Conservation (phyloP, 176 grass and related monocot species). For the Themeda triandra region DNA sequence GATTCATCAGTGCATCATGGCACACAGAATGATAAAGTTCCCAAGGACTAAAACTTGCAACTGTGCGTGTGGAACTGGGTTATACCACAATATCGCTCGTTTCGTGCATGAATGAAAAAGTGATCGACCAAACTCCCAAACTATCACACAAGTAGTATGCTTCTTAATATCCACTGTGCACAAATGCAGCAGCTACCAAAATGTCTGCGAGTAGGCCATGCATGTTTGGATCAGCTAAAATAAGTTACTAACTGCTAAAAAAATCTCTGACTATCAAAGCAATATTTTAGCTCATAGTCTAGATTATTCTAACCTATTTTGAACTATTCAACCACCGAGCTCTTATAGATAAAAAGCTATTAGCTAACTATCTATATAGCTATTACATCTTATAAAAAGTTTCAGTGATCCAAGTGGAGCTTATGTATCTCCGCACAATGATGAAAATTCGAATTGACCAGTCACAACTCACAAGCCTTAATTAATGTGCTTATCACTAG, state of each 20-base stretch:
- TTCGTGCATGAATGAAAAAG: conserved; percentile 21
- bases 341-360: not conserved
- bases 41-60: not conserved
- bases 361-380: not conserved
- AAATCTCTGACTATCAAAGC: not conserved
- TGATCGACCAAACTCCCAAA: not conserved
- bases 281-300: not conserved
- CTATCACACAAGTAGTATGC: not conserved
- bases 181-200: not conserved
- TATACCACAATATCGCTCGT: not conserved
- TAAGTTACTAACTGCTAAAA: not conserved
- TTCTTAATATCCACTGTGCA: not conserved
- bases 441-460: not conserved
- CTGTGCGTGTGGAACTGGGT: not conserved
- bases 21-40: not conserved
- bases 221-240: not conserved
- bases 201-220: not conserved
- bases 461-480: not conserved
- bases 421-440: not conserved
- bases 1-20: not conserved
- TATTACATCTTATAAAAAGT: not conserved
- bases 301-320: not conserved
- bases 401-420: not conserved
- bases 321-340: not conserved
- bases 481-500: not conserved